Conservation (phyloP, 2,329 filamentous ascomycete genomes). For the Fusarium vanettenii region DNA sequence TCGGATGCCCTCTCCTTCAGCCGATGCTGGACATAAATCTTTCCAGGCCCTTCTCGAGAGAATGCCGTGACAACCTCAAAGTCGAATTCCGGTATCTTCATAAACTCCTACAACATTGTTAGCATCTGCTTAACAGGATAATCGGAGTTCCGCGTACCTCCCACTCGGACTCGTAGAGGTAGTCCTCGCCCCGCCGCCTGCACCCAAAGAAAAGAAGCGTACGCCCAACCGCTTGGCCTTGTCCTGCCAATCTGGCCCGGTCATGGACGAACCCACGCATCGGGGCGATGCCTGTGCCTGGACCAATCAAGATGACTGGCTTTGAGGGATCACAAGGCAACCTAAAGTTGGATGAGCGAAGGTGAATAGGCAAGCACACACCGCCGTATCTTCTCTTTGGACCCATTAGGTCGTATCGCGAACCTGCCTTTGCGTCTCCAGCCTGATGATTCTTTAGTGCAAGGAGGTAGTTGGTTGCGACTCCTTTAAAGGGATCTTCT, state of each 20-base stretch:
- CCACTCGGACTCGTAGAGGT: background rate
- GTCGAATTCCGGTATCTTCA: background rate
- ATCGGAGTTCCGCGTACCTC: background rate
- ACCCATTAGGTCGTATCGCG: background rate
- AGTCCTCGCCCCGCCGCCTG: background rate
- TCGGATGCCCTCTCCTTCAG: background rate
- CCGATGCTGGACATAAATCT: slow-evolving; percentile 4
- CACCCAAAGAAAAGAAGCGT: background rate
- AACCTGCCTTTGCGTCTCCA: background rate
- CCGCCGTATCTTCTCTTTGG: background rate
- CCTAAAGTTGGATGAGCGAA: background rate
- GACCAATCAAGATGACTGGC: background rate
- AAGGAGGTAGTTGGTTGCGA: background rate
- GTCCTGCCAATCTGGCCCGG: background rate
- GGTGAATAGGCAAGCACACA: background rate
- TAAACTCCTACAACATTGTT: background rate
- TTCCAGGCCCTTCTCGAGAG: background rate
- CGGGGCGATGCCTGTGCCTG: background rate
- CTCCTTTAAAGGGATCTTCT: background rate
- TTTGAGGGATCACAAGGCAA: background rate
- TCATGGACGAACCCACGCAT: background rate
- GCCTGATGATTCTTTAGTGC: background rate
- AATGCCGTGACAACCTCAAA: slow-evolving; percentile 1
- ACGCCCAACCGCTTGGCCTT: background rate
- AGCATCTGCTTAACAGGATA: background rate